These are phyloP conservation scores for Vaccinium corymbosum DNA, from an alignment of 148 eudicot species.

Conservation along the genomic window DNA sequence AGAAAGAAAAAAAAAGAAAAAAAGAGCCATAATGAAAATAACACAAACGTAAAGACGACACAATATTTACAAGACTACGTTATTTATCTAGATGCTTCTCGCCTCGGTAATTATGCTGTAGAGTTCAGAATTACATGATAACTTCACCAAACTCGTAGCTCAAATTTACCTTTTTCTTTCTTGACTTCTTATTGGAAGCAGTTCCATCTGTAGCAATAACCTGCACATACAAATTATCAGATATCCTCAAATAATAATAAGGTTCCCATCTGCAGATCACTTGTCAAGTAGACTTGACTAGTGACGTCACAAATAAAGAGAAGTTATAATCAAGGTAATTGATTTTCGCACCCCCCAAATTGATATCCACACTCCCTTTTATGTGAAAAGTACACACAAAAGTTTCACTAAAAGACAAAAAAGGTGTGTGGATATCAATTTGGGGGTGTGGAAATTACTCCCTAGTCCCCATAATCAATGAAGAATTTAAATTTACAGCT, in stretches of 20 bases:
- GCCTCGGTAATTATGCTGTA: background rate
- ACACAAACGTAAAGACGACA: background rate
- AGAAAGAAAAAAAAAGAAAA: background rate
- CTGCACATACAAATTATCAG: slow-evolving; percentile 8
- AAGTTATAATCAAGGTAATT: background rate
- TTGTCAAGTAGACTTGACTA: background rate
- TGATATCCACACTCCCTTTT: too few relatives aligned
- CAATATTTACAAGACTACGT: background rate
- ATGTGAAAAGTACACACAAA: too few relatives aligned
- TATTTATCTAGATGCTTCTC: background rate
- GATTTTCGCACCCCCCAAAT: too few relatives aligned
- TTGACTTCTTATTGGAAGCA: slow-evolving; percentile 16
- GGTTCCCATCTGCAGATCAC: background rate
- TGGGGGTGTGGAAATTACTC: too few relatives aligned
- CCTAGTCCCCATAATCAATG: background rate
- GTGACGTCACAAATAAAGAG: background rate
- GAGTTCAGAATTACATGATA: background rate
- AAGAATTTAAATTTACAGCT: background rate
- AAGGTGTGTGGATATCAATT: too few relatives aligned
- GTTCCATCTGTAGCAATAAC: slow-evolving; percentile 5
- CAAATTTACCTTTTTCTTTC: slow-evolving; percentile 26
- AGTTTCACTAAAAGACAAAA: too few relatives aligned
- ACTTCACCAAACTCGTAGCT: background rate
- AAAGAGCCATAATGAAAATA: background rate
- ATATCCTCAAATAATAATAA: background rate